Conservation (phyloP, 345 rosid species). For the Citrus hindsii region DNA sequence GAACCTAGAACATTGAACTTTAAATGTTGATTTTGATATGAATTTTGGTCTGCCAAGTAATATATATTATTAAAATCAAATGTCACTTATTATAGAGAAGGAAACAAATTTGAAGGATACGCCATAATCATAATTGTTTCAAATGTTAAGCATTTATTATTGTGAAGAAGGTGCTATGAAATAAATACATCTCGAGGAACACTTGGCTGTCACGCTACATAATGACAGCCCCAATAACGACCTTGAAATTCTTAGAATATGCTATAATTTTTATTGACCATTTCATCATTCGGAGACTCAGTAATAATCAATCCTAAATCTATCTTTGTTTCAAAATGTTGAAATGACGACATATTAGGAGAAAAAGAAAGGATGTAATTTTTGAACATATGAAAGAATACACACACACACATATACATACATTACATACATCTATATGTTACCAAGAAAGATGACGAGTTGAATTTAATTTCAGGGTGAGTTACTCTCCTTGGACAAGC, state of each 20-base stretch:
- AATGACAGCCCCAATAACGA: slow-evolving; percentile 11
- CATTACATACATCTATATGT: too few species aligned
- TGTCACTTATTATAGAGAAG: slow-evolving; percentile 4
- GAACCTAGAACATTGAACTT: slow-evolving; percentile 2
- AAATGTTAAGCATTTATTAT: slow-evolving; percentile 33
- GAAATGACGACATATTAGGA: not conserved
- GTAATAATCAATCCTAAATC: not conserved
- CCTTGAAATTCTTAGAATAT: slow-evolving; percentile 12
- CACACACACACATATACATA: too few species aligned
- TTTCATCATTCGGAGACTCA: not conserved
- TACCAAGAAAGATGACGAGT: too few species aligned
- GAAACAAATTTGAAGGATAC: slow-evolving; percentile 11
- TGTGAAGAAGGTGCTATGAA: slow-evolving; percentile 8
- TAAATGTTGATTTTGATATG: slow-evolving; percentile 16
- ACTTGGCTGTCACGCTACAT: slow-evolving; percentile 12
- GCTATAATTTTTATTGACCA: not conserved
- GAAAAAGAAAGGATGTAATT: not conserved
- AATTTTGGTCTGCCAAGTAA: slow-evolving; percentile 12
- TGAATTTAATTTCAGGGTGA: too few species aligned
- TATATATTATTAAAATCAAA: not conserved
- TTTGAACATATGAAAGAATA: too few species aligned
- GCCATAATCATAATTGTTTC: slow-evolving; percentile 13
- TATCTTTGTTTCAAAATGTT: slow-evolving; percentile 1
- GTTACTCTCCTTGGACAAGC: too few species aligned
- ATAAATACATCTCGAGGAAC: slow-evolving; percentile 2